These are phyloP conservation scores for Tylopilus felleus DNA, from an alignment of 768 basidiomycete genomes.

Conservation along the genomic window DNA sequence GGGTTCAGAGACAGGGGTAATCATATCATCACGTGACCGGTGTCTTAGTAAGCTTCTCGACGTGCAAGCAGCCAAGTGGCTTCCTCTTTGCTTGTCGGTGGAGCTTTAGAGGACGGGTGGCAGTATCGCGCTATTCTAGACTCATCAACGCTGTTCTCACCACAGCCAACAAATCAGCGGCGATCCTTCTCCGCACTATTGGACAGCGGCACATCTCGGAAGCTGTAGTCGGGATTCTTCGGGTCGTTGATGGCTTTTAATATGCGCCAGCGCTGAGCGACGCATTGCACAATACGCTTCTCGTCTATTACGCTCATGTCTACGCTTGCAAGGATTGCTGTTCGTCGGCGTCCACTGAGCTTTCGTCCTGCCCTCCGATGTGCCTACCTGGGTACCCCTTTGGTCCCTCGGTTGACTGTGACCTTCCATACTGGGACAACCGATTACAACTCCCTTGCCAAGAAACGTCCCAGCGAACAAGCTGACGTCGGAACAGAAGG, in stretches of 20 bases:
- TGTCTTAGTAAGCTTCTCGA: not conserved
- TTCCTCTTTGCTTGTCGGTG: not conserved
- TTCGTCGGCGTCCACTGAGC: conserved; percentile 6
- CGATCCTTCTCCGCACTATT: not conserved
- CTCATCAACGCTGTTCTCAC: not conserved
- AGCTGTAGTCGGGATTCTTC: conserved; percentile 22
- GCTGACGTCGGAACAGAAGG: conserved; percentile 34
- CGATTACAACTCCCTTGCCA: conserved; percentile 22
- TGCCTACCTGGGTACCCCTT: conserved; percentile 1
- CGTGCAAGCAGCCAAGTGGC: not conserved
- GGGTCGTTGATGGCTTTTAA: conserved; percentile 25
- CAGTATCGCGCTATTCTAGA: not conserved
- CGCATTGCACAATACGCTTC: not conserved
- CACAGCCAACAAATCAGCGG: not conserved
- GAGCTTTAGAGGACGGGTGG: not conserved
- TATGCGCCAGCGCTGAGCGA: not conserved
- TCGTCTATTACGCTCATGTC: conserved; percentile 12
- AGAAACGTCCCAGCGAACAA: conserved; percentile 22
- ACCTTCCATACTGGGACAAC: conserved; percentile 24
- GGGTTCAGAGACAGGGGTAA: conserved; percentile 10
- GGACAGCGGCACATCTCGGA: conserved; percentile 21
- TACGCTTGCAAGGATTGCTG: conserved; percentile 8
- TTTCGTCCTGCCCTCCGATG: conserved; percentile 13
- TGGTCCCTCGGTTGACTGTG: not conserved
- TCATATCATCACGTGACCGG: not conserved